Evolutionary conservation across 495 filamentous ascomycete species (phyloP), one percentile per base, ranked within the genome.

Genomic region (Delitschia confertaspora): DNA sequence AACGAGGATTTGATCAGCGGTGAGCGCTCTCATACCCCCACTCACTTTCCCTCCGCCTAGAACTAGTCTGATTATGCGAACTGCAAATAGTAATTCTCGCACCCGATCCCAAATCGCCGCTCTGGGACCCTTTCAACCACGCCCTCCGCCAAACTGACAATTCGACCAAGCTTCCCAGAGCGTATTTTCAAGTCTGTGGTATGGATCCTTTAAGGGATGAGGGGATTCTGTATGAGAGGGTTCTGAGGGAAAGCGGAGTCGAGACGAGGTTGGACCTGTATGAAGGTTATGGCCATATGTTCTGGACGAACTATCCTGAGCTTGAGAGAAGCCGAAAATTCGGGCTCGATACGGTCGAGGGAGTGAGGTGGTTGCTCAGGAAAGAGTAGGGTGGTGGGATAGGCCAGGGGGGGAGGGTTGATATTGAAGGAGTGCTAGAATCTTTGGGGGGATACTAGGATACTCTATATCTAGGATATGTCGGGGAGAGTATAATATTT

Each of bases 131-230:
- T 4, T 55, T 51, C 18, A 55, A 55, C 32, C 51, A 55, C 23
- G n/a, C 24, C 1, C 21, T 29, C 2, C 45, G 51, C 7, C 51
- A 49, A 33, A 37, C 25, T 20, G 45, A 45, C 4, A 35, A 25
- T 3, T n/a, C n/a, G n/a, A n/a, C n/a, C n/a, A n/a, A n/a, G n/a
- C n/a, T 40, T 6, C 39, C 45, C 1, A 55, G 46, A 24, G 41
- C 65, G 4, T 70, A 65, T 51, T 59, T 73, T 36, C 60, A 64
- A 44, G 47, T 66, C 33, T 59, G 57, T 20, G 63, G 61, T 18
- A 27, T 52, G 37, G 61, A 64, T 49, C 60, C 60, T n/a, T 46
- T 66, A 34, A 49, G 61, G 19, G 63, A 64, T 46, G 63, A 64
- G 45, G 57, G 45, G 16, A 33, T 62, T 23, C 35, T 64, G 8